Evolutionary conservation across 2,329 filamentous ascomycete genomes (phyloP).

Genomic region (Nothophaeocryptopus gaeumannii): DNA sequence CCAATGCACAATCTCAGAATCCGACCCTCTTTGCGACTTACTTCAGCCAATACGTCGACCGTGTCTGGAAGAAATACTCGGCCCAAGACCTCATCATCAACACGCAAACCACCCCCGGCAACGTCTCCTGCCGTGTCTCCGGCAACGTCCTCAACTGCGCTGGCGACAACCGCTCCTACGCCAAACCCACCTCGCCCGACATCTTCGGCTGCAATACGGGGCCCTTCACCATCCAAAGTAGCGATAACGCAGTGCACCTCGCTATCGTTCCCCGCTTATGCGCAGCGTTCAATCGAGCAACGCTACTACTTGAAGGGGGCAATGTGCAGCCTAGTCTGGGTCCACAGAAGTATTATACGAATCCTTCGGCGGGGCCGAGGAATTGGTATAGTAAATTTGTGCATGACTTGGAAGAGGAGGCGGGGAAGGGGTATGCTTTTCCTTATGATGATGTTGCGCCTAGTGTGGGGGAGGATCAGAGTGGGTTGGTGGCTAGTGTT

Average conservation of each 20-base stretch:
- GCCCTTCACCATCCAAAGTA: conserved; percentile 51
- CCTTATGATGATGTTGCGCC: conserved; percentile 66
- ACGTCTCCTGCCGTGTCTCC: conserved; percentile 51
- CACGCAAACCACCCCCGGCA: conserved; percentile 60
- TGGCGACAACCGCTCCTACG: conserved; percentile 48
- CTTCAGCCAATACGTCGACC: conserved; percentile 50
- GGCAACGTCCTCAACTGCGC: conserved; percentile 43
- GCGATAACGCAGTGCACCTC: conserved; percentile 40
- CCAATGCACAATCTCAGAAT: conserved; percentile 45
- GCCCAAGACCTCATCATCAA: conserved; percentile 55
- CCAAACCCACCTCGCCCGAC: conserved; percentile 57
- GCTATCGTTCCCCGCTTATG: conserved; percentile 69
- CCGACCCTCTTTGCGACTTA: conserved; percentile 49
- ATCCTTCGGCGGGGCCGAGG: conserved; percentile 41
- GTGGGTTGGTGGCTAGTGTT: conserved; percentile 46
- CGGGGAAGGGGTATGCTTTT: conserved; percentile 62
- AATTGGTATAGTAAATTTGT: conserved; percentile 60
- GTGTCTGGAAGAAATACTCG: conserved; percentile 50
- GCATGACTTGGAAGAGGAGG: conserved; percentile 57
- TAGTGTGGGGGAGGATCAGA: conserved; percentile 44
- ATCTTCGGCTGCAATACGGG: conserved; percentile 67
- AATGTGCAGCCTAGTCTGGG: conserved; percentile 45
- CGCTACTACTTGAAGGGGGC: conserved; percentile 55
- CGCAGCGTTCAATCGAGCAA: conserved; percentile 72
- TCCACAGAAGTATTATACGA: conserved; percentile 38